Conservation (phyloP, 164 flowering plant species). For the Vitis riparia region DNA sequence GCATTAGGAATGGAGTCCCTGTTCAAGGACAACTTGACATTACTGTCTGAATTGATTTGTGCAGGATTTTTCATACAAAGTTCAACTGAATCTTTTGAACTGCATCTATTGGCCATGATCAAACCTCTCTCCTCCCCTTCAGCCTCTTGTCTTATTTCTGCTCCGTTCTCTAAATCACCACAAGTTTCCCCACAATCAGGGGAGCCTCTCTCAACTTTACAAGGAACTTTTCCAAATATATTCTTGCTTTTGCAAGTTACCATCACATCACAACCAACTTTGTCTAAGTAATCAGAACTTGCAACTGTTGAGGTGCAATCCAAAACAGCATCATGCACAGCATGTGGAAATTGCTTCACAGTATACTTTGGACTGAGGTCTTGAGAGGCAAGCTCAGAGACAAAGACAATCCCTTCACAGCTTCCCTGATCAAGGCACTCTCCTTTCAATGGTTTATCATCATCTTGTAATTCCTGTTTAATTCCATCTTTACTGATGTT, state of each 20-base stretch:
- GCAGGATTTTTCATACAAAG: slow-evolving; percentile 6
- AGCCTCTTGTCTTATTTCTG: slow-evolving; percentile 7
- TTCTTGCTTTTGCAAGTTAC: slow-evolving; percentile 12
- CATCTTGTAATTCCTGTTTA: slow-evolving; percentile 19
- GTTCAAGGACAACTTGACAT: slow-evolving; percentile 17
- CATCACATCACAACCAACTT: slow-evolving; percentile 18
- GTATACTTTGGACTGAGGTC: slow-evolving; percentile 13
- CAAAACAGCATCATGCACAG: slow-evolving; percentile 19
- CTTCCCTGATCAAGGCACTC: slow-evolving; percentile 27
- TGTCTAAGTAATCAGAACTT: slow-evolving; percentile 17
- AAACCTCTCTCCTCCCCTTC: slow-evolving; percentile 11
- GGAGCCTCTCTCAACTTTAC: slow-evolving; percentile 13
- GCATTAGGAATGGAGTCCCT: slow-evolving; percentile 25
- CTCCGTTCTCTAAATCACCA: slow-evolving; percentile 12
- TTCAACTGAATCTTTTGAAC: slow-evolving; percentile 13
- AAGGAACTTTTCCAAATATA: neutral
- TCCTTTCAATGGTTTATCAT: slow-evolving; percentile 15
- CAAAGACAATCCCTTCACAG: slow-evolving; percentile 21
- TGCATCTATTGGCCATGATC: slow-evolving; percentile 7
- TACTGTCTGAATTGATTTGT: slow-evolving; percentile 12
- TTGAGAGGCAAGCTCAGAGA: slow-evolving; percentile 16
- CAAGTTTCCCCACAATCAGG: slow-evolving; percentile 20
- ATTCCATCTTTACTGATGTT: slow-evolving; percentile 13
- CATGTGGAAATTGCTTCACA: slow-evolving; percentile 13
- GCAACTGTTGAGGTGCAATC: slow-evolving; percentile 21